These are phyloP conservation scores for Diaporthe amygdali DNA, from an alignment of 2,329 filamentous ascomycete genomes.

Conservation along the genomic window DNA sequence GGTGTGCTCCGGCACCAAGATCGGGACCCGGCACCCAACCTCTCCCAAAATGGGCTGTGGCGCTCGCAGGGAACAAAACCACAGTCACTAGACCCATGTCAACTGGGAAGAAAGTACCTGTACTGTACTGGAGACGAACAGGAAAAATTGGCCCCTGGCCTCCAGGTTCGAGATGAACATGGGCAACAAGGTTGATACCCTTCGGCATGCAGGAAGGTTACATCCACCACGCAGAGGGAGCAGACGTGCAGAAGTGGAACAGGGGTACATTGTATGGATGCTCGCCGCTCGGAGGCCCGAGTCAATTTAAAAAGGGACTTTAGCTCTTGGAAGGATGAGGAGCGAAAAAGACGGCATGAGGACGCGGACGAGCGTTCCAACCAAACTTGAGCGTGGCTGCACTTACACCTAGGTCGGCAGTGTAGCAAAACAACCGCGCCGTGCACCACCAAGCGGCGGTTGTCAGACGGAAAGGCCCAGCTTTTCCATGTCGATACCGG, in stretches of 20 bases:
- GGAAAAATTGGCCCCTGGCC: background rate
- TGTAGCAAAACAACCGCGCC: constrained; percentile 13
- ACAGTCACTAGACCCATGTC: constrained; percentile 11
- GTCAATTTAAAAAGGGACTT: constrained; percentile 8
- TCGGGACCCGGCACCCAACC: constrained; percentile 19
- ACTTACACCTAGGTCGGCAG: background rate
- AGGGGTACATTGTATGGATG: constrained; percentile 20
- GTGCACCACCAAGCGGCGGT: background rate
- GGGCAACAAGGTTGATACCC: constrained; percentile 21
- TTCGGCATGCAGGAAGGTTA: constrained; percentile 22
- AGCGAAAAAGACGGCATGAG: background rate
- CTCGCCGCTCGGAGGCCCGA: constrained; percentile 16
- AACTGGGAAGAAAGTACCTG: background rate
- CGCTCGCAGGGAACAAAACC: constrained; percentile 11
- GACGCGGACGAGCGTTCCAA: background rate
- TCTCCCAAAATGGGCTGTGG: constrained; percentile 13
- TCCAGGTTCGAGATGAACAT: constrained; percentile 18
- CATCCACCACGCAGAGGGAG: constrained; percentile 10
- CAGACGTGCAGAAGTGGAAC: constrained; percentile 14
- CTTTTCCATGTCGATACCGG: background rate
- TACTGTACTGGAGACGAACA: background rate
- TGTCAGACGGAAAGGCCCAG: background rate
- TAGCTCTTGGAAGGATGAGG: constrained; percentile 11
- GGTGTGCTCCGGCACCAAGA: constrained; percentile 13
- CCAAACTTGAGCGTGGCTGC: background rate